Evolutionary conservation across 352 stramenopile species (phyloP), one percentile per base, ranked within the genome.

Genomic region (Phytophthora pistaciae): DNA sequence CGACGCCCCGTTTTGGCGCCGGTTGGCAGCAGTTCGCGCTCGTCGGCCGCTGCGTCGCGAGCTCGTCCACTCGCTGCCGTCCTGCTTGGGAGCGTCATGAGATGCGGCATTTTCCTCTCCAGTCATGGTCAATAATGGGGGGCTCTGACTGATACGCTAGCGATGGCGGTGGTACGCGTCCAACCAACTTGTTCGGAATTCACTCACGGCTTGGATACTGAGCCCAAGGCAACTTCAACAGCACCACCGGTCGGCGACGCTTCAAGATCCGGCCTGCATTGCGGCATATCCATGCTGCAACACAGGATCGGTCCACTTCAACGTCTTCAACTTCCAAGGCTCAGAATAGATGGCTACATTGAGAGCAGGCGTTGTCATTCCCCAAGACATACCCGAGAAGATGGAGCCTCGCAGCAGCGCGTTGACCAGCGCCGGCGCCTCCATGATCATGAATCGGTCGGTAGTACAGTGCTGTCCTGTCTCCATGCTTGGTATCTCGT

Each of bases 401-500:
- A 91, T 93, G 84, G 83, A 92, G 64, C 72, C 79, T 50, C 75
- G 86, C 49, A 69, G 70, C 21, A 89, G 72, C 48, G 72, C 86
- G 10, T 69, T 92, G 52, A 91, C 84, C 33, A 90, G 68, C 44
- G 84, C 86, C 5, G 84, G 83, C 3, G 83, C 83, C 2, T 82
- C 84, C 25, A 92, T 92, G 84, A 89, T 92, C 68, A 81, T 91
- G 79, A 87, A 85, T 52, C 59, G 82, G 83, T 90, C 23, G 4
- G 23, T 49, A 33, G 29, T 10, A 10, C 29, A 10, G 29, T 10
- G 1, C 5, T 18, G 11, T 40, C 13, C 33, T 40, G 40, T 6
- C 5, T 10, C 18, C 46, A 58, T n/a, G 66, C 53, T 55, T 49
- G 33, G 58, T 38, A 40, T 29, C n/a, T 33, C 16, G 40, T 11